phyloP scores from a whole-genome alignment of 1,284 basidiomycete species.

The Apiotrichum sp. region DNA sequence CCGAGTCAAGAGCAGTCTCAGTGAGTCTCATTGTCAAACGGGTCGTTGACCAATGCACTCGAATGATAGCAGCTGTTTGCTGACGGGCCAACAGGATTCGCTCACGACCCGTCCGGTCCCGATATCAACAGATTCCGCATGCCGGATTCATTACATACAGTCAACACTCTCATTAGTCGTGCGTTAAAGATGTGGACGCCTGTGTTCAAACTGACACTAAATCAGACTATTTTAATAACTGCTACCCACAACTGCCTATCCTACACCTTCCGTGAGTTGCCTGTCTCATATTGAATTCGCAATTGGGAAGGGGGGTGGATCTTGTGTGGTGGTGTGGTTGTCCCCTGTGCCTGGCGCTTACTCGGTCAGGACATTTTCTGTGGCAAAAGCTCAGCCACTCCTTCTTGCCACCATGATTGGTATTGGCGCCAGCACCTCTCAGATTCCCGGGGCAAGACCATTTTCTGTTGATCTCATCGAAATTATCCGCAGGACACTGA shows the following conservation, averaged over 20 bases:
- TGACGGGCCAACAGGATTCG: neutral
- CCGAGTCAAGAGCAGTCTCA: slow-evolving; percentile 19
- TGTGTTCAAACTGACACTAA: neutral
- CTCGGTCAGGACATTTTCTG: slow-evolving; percentile 15
- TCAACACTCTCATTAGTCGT: slow-evolving; percentile 21
- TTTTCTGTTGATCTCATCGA: slow-evolving; percentile 21
- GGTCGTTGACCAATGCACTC: no score
- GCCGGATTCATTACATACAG: slow-evolving; percentile 14
- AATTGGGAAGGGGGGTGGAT: no score
- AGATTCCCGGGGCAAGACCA: slow-evolving; percentile 12
- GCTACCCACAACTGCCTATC: slow-evolving; percentile 22
- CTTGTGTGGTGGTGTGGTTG: neutral
- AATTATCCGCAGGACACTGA: slow-evolving; percentile 18
- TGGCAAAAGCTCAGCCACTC: slow-evolving; percentile 17
- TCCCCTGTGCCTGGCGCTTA: slow-evolving; percentile 1
- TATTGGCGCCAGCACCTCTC: slow-evolving; percentile 19
- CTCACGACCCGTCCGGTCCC: slow-evolving; percentile 14
- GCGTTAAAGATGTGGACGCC: neutral
- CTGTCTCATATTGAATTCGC: neutral
- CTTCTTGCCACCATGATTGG: slow-evolving; percentile 21
- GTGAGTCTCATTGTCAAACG: slow-evolving; percentile 8
- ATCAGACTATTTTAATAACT: slow-evolving; percentile 23
- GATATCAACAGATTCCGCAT: slow-evolving; percentile 16
- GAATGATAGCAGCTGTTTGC: no score
- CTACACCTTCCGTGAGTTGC: slow-evolving; percentile 18